Percentiles rank a stretch among this genome's conserved stretches.
These are phyloP conservation scores for Xerocomellus amylosporus DNA, from an alignment of 768 basidiomycete genomes.

Conservation along the genomic window DNA sequence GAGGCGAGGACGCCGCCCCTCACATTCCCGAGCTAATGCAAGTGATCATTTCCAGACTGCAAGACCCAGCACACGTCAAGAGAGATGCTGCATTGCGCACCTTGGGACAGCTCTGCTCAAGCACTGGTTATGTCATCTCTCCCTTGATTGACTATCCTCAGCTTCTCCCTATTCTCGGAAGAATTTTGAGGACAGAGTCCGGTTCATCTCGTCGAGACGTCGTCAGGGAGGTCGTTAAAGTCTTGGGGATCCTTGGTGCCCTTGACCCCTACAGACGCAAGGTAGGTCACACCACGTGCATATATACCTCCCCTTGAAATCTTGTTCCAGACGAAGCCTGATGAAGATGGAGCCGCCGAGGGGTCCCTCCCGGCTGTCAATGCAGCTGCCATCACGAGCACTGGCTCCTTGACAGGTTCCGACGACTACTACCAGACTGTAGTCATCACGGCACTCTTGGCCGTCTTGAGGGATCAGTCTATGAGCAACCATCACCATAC, in stretches of 20 bases:
- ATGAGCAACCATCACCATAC: slow-evolving; percentile 85
- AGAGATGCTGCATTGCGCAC: slow-evolving; percentile 93
- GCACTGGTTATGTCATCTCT: slow-evolving; percentile 90
- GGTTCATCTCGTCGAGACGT: slow-evolving; percentile 80
- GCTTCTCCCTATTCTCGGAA: slow-evolving; percentile 78
- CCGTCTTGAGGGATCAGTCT: slow-evolving; percentile 85
- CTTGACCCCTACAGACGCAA: slow-evolving; percentile 94
- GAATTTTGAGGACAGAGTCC: slow-evolving; percentile 81
- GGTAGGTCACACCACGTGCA: slow-evolving; percentile 41
- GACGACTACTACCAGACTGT: slow-evolving; percentile 99
- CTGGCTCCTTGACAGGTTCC: slow-evolving; percentile 58
- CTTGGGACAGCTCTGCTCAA: slow-evolving; percentile 92
- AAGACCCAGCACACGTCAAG: slow-evolving; percentile 86
- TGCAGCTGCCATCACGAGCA: slow-evolving; percentile 66
- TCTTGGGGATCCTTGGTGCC: slow-evolving; percentile 93
- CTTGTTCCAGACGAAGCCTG: slow-evolving; percentile 48
- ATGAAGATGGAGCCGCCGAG: slow-evolving; percentile 61
- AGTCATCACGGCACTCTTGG: slow-evolving; percentile 83
- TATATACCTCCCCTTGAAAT: slow-evolving; percentile 4
- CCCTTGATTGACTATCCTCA: slow-evolving; percentile 91
- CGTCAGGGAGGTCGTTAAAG: slow-evolving; percentile 91
- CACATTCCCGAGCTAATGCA: slow-evolving; percentile 87
- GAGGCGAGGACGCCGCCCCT: slow-evolving; percentile 84
- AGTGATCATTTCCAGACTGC: slow-evolving; percentile 82
- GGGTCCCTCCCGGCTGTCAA: slow-evolving; percentile 59